A percentile compares a stretch with the other conserved stretches of the same genome.
These are phyloP conservation scores for Colletotrichum costaricense DNA, from an alignment of 2,329 filamentous ascomycete genomes.

Conservation along the genomic window DNA sequence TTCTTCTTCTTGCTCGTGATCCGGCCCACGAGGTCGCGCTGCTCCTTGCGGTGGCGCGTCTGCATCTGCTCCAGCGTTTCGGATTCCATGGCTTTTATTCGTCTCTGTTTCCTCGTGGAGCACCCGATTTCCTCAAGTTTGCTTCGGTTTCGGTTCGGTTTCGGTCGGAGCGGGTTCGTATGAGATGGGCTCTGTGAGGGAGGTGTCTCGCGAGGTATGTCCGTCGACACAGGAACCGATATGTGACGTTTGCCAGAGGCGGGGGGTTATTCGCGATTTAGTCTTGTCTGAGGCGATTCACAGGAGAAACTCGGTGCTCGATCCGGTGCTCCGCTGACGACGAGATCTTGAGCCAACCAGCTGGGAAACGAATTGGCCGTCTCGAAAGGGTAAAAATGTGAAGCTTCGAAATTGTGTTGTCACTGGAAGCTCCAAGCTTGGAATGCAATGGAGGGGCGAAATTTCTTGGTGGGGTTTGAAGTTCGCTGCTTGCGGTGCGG, in stretches of 20 bases:
- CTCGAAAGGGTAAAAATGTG: background rate
- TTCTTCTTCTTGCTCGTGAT: constrained; percentile 97
- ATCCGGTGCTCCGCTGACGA: background rate
- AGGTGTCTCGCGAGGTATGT: background rate
- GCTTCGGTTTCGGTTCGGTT: background rate
- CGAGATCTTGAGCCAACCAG: background rate
- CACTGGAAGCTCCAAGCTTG: constrained; percentile 5
- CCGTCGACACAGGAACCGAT: background rate
- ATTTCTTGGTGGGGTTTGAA: constrained; percentile 28
- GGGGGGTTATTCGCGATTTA: background rate
- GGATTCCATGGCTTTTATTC: constrained; percentile 41
- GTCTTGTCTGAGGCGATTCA: background rate
- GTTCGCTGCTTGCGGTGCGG: constrained; percentile 13
- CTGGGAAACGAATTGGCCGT: background rate
- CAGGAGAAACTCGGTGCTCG: background rate
- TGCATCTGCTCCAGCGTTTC: constrained; percentile 81
- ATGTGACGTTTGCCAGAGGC: background rate
- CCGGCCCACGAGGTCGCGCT: constrained; percentile 84
- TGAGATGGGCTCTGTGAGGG: too few relatives aligned
- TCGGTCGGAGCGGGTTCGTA: too few relatives aligned
- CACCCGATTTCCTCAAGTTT: too few relatives aligned
- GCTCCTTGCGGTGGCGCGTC: constrained; percentile 86
- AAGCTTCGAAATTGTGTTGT: background rate
- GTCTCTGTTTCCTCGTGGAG: too few relatives aligned
- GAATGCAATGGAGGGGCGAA: constrained; percentile 30